phyloP scores from a whole-genome alignment of 2,329 filamentous ascomycete species.

The Beauveria sp. region DNA sequence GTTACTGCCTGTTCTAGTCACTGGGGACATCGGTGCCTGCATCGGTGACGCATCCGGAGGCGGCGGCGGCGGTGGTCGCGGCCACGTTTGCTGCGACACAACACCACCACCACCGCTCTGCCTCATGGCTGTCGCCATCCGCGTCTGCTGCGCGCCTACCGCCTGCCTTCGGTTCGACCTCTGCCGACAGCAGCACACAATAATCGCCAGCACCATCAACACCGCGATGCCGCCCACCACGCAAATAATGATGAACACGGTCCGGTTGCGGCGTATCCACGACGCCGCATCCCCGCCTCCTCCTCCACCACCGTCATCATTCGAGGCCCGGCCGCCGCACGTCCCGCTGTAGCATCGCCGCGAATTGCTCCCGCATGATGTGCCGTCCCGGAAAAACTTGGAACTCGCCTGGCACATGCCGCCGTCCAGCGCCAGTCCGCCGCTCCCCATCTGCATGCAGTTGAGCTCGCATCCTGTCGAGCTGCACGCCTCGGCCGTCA shows the following conservation, averaged over 20 bases:
- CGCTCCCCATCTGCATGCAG: slow-evolving; percentile 8
- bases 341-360: slow-evolving; percentile 56
- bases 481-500: slow-evolving; percentile 54
- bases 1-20: slow-evolving; percentile 4
- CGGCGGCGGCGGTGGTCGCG: background rate
- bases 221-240: slow-evolving; percentile 9
- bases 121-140: slow-evolving; percentile 7
- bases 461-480: slow-evolving; percentile 11
- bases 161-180: background rate
- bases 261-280: slow-evolving; percentile 7
- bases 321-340: background rate
- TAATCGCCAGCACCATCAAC: background rate
- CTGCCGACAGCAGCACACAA: slow-evolving; percentile 2
- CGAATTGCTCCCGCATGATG: slow-evolving; percentile 65
- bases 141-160: background rate
- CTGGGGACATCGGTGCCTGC: background rate
- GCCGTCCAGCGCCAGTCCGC: background rate
- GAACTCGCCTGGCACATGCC: slow-evolving; percentile 10
- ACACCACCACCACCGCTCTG: background rate
- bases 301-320: background rate
- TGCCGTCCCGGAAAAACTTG: slow-evolving; percentile 83
- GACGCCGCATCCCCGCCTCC: background rate
- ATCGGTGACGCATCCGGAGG: background rate
- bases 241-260: slow-evolving; percentile 8
- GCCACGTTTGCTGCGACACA: background rate